Percentiles rank a stretch among this genome's conserved stretches.
These are phyloP conservation scores for Cytidiella melzeri DNA, from an alignment of 768 basidiomycete species.

Conservation along the genomic window DNA sequence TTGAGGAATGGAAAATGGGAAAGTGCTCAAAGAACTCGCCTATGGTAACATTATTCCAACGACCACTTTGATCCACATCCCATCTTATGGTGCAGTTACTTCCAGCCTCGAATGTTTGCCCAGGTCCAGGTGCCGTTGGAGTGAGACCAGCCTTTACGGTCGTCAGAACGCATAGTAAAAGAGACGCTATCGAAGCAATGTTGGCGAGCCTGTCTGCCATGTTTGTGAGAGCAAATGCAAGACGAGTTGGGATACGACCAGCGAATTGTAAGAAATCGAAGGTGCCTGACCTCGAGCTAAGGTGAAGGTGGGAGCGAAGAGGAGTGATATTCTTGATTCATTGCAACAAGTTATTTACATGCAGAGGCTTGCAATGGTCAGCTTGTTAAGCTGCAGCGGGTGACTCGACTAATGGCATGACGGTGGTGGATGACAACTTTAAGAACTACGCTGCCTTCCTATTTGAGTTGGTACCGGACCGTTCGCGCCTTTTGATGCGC, in stretches of 20 bases:
- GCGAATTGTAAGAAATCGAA: too few species aligned
- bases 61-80: constrained; percentile 24
- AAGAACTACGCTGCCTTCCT: too few species aligned
- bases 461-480: too few species aligned
- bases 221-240: constrained; percentile 1
- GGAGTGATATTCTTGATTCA: too few species aligned
- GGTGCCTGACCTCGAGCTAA: too few species aligned
- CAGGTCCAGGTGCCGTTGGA: constrained; percentile 35
- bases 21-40: constrained; percentile 15
- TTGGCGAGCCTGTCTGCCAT: background rate
- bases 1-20: constrained; percentile 5
- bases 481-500: too few species aligned
- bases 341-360: too few species aligned
- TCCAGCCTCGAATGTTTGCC: constrained; percentile 28
- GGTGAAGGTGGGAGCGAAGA: too few species aligned
- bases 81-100: constrained; percentile 31
- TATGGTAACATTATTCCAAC: constrained; percentile 34
- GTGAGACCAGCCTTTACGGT: constrained; percentile 19
- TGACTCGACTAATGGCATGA: too few species aligned
- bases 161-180: background rate
- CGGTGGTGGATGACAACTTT: too few species aligned
- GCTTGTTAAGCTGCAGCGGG: too few species aligned
- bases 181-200: background rate
- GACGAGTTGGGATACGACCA: background rate
- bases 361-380: too few species aligned